phyloP scores from a whole-genome alignment of 176 grass and related monocot species.

The Oryza meridionalis region DNA sequence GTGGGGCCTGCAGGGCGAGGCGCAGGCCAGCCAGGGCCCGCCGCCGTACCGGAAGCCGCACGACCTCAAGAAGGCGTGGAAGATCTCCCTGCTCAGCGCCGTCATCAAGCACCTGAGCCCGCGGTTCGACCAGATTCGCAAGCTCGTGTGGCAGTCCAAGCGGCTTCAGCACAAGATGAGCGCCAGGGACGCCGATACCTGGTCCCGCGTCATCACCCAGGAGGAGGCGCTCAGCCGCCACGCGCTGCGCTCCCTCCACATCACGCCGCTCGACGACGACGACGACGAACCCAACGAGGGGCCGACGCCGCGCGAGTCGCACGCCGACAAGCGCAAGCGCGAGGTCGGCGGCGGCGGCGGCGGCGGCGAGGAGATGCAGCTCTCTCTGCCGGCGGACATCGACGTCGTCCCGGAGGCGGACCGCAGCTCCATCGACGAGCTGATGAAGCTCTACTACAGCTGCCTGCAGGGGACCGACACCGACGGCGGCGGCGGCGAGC shows the following conservation, averaged over 20 bases:
- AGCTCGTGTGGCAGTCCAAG: conserved; percentile 75
- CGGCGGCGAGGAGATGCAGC: background rate
- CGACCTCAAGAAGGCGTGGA: conserved; percentile 90
- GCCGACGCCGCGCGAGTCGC: background rate
- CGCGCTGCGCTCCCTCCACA: conserved; percentile 2
- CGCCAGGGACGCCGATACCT: conserved; percentile 57
- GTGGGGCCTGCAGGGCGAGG: conserved; percentile 73
- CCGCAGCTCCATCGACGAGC: conserved; percentile 33
- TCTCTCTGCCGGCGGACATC: conserved; percentile 24
- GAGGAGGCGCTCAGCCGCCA: conserved; percentile 51
- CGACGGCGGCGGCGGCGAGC: background rate
- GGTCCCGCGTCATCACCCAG: conserved; percentile 57
- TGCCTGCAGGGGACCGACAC: conserved; percentile 1
- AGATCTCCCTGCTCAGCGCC: conserved; percentile 61
- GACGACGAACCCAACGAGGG: background rate
- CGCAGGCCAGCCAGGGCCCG: conserved; percentile 48
- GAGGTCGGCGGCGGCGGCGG: background rate
- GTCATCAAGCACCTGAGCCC: conserved; percentile 90
- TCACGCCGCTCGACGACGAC: conserved; percentile 34
- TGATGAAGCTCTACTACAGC: conserved; percentile 44
- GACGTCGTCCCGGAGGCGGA: conserved; percentile 19
- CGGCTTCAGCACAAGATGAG: conserved; percentile 74
- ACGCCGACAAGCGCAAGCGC: conserved; percentile 46
- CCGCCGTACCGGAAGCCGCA: conserved; percentile 85
- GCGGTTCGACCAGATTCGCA: conserved; percentile 58